phyloP scores from a whole-genome alignment of 306 rosid genomes.

The Vigna reflexopilosa region DNA sequence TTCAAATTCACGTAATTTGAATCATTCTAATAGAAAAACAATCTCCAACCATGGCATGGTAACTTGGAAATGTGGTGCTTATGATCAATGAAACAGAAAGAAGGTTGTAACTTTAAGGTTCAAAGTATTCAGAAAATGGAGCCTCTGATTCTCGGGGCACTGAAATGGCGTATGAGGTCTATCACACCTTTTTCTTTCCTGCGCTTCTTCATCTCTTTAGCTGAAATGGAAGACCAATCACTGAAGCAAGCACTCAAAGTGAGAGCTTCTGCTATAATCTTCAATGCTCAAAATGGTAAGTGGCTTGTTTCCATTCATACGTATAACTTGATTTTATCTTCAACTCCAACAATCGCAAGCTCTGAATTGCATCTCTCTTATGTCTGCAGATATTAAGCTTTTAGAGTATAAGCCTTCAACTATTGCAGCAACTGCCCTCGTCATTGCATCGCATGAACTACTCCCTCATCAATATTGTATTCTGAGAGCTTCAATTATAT shows the following conservation, averaged over 20 bases:
- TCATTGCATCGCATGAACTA: constrained; percentile 59
- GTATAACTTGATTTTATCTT: constrained; percentile 11
- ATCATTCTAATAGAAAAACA: not conserved
- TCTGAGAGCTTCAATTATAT: constrained; percentile 52
- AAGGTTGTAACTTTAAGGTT: constrained; percentile 57
- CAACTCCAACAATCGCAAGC: not conserved
- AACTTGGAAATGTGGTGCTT: not conserved
- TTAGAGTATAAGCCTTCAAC: constrained; percentile 69
- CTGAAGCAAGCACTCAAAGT: constrained; percentile 55
- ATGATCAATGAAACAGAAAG: constrained; percentile 55
- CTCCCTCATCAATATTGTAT: constrained; percentile 51
- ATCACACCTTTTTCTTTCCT: constrained; percentile 79
- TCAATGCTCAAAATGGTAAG: constrained; percentile 67
- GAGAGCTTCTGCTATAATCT: constrained; percentile 68
- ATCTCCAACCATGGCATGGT: not conserved
- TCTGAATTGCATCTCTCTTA: constrained; percentile 26
- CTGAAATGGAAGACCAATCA: constrained; percentile 54
- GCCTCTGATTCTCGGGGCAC: constrained; percentile 66
- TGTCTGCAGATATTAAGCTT: constrained; percentile 59
- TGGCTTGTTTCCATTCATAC: not conserved
- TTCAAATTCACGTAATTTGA: constrained; percentile 1
- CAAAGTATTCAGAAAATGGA: constrained; percentile 66
- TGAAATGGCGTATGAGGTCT: constrained; percentile 81
- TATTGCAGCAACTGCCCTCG: constrained; percentile 70
- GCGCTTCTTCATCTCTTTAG: constrained; percentile 57